Conservation (phyloP, 129 eudicot genomes). For the Tagetes patula region DNA sequence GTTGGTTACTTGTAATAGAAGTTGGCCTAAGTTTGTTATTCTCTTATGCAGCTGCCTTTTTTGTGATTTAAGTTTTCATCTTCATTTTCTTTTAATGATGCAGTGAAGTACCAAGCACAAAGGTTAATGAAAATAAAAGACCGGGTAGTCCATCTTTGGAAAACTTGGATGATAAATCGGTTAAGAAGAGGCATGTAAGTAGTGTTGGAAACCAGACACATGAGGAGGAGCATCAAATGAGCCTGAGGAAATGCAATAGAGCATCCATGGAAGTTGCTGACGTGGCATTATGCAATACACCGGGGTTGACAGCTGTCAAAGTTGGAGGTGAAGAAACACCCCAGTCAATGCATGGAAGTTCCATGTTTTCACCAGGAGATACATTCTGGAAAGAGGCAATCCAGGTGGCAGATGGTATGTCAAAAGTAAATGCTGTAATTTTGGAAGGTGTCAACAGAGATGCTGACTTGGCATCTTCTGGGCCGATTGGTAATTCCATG, state of each 20-base stretch:
- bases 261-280: slow-evolving; percentile 27
- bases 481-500: slow-evolving; percentile 34
- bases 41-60: not conserved
- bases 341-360: slow-evolving; percentile 71
- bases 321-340: slow-evolving; percentile 65
- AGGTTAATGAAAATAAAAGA: slow-evolving; percentile 49
- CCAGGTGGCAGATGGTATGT: slow-evolving; percentile 76
- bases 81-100: slow-evolving; percentile 19
- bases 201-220: slow-evolving; percentile 21
- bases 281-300: slow-evolving; percentile 53
- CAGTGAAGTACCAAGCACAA: slow-evolving; percentile 56
- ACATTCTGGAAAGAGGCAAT: slow-evolving; percentile 96
- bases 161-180: slow-evolving; percentile 49
- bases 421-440: slow-evolving; percentile 21
- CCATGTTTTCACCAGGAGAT: slow-evolving; percentile 91
- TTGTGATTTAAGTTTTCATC: slow-evolving; percentile 3
- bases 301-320: slow-evolving; percentile 37
- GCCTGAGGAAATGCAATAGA: slow-evolving; percentile 68
- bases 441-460: slow-evolving; percentile 1
- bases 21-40: not conserved
- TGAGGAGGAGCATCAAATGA: slow-evolving; percentile 31
- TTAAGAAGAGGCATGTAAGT: slow-evolving; percentile 52
- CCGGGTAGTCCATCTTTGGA: slow-evolving; percentile 48
- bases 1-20: not conserved
- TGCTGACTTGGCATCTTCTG: slow-evolving; percentile 38